Conservation (phyloP, 2,329 filamentous ascomycete genomes). For the Orbilia javanica region DNA sequence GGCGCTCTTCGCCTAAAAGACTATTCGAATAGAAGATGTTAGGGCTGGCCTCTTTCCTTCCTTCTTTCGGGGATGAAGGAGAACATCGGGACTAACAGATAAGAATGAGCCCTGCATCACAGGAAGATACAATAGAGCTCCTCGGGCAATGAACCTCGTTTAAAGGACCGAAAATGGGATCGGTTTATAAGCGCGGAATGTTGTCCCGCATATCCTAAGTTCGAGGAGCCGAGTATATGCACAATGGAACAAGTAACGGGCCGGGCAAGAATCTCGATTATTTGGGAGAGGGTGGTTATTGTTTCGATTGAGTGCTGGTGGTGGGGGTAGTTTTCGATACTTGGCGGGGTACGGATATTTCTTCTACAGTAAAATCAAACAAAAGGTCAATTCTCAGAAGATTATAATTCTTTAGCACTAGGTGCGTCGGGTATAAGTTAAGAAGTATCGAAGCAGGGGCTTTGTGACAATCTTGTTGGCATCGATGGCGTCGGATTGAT, state of each 20-base stretch:
- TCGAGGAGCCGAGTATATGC: not conserved
- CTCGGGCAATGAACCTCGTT: not conserved
- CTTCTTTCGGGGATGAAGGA: not conserved
- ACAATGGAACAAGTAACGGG: too few species aligned
- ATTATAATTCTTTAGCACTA: not conserved
- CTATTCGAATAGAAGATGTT: not conserved
- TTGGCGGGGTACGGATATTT: too few species aligned
- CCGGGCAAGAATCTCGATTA: too few species aligned
- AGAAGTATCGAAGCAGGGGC: not conserved
- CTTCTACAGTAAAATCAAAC: not conserved
- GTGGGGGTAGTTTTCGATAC: not conserved
- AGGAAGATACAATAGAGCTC: not conserved
- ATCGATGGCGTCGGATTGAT: not conserved
- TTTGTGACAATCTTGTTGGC: not conserved
- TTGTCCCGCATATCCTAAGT: not conserved
- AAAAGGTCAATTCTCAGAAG: not conserved
- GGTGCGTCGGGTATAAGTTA: not conserved
- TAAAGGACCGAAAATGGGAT: not conserved
- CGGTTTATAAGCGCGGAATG: not conserved
- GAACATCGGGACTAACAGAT: constrained; percentile 26
- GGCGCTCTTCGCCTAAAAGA: constrained; percentile 27
- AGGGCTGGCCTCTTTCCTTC: not conserved
- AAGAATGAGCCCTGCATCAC: constrained; percentile 45
- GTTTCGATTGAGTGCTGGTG: not conserved
- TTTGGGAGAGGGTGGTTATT: too few species aligned